Conservation (phyloP, 2,329 filamentous ascomycete species). For the Botrytis byssoidea region DNA sequence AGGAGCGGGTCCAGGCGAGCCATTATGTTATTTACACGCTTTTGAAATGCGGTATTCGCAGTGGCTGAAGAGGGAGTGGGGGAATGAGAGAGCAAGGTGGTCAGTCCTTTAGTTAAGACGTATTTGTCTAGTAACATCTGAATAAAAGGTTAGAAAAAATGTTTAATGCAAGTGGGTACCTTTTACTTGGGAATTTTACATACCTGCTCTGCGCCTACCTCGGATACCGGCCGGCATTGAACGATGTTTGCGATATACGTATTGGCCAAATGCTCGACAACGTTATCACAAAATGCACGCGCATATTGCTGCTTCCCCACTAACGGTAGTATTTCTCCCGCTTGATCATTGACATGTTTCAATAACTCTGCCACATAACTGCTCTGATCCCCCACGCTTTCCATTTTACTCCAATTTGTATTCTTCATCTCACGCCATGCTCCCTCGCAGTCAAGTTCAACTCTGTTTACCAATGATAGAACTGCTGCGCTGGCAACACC, state of each 20-base stretch:
- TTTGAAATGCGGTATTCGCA: conserved; percentile 63
- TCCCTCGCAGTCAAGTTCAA: conserved; percentile 78
- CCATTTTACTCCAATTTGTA: conserved; percentile 91
- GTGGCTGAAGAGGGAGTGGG: conserved; percentile 30
- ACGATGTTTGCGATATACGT: conserved; percentile 82
- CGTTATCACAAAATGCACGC: conserved; percentile 88
- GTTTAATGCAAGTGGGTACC: neutral
- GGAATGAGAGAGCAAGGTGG: conserved; percentile 64
- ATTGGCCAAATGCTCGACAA: conserved; percentile 83
- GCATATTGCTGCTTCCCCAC: conserved; percentile 92
- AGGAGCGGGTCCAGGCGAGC: conserved; percentile 86
- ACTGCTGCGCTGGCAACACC: conserved; percentile 89
- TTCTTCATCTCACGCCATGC: conserved; percentile 98
- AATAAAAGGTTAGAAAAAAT: conserved; percentile 31
- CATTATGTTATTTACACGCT: conserved; percentile 82
- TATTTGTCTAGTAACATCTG: conserved; percentile 97
- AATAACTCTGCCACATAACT: conserved; percentile 84
- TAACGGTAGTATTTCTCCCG: conserved; percentile 71
- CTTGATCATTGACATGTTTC: conserved; percentile 66
- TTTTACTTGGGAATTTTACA: conserved; percentile 24
- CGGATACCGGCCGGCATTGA: conserved; percentile 85
- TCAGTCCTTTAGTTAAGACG: conserved; percentile 76
- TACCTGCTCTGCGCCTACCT: conserved; percentile 90
- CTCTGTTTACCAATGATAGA: conserved; percentile 76
- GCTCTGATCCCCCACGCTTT: conserved; percentile 89